phyloP scores from a whole-genome alignment of 2,329 filamentous ascomycete genomes.

The Westerdykella sp. region DNA sequence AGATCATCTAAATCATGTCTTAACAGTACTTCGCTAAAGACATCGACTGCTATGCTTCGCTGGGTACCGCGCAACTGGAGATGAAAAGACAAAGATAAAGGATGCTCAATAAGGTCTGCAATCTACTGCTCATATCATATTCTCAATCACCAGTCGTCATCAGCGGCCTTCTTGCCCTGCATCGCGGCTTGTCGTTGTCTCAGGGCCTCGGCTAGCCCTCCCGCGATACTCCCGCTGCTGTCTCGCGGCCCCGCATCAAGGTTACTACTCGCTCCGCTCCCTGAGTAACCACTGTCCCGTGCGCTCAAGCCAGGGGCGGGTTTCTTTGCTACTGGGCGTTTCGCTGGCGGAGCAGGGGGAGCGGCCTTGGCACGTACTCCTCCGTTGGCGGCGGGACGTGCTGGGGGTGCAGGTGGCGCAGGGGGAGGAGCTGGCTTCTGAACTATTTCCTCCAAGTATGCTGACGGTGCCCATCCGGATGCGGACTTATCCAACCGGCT shows the following conservation, averaged over 20 bases:
- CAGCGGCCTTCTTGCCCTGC: constrained; percentile 35
- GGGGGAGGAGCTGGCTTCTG: constrained; percentile 51
- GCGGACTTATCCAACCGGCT: constrained; percentile 61
- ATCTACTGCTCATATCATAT: constrained; percentile 1
- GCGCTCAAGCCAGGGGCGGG: constrained; percentile 59
- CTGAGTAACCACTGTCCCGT: constrained; percentile 56
- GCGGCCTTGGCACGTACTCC: constrained; percentile 56
- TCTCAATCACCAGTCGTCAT: constrained; percentile 32
- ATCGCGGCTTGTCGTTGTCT: constrained; percentile 46
- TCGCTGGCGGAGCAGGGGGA: constrained; percentile 71
- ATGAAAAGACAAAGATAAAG: no score
- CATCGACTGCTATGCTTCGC: neutral
- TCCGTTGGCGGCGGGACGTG: constrained; percentile 57
- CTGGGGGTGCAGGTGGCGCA: constrained; percentile 41
- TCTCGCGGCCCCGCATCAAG: constrained; percentile 36
- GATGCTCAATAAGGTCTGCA: no score
- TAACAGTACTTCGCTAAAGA: constrained; percentile 5
- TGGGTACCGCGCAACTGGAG: neutral
- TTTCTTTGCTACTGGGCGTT: constrained; percentile 70
- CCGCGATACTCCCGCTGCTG: constrained; percentile 41
- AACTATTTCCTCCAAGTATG: constrained; percentile 82
- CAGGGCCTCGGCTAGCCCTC: constrained; percentile 47
- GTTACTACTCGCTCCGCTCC: constrained; percentile 31
- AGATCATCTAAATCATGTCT: constrained; percentile 12
- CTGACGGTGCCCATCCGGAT: constrained; percentile 92